Conservation (phyloP, 768 basidiomycete species). For the Amanita polypyramis region DNA sequence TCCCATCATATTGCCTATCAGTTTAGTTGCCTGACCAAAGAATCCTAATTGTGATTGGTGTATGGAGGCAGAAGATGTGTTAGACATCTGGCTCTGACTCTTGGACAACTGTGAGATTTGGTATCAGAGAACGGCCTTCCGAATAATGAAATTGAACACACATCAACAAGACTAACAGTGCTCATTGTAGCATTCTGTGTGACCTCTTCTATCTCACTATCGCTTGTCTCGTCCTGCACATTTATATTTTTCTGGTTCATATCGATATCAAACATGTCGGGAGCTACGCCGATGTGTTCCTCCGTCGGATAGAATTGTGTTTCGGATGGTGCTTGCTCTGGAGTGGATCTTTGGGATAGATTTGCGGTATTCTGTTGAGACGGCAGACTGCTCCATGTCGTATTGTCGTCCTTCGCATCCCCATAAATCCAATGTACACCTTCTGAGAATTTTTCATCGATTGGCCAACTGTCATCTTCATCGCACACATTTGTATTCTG, state of each 20-base stretch:
- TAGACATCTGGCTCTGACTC: constrained; percentile 47
- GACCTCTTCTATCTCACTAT: constrained; percentile 31
- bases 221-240: constrained; percentile 24
- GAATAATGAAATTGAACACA: constrained; percentile 17
- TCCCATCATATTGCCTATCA: constrained; percentile 58
- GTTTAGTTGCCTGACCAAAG: constrained; percentile 59
- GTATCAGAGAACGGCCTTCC: constrained; percentile 4
- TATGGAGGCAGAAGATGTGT: constrained; percentile 38
- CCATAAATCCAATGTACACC: constrained; percentile 56
- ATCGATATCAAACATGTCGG: constrained; percentile 26
- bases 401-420: constrained; percentile 50
- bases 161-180: constrained; percentile 31
- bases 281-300: constrained; percentile 10
- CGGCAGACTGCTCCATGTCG: constrained; percentile 64
- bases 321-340: constrained; percentile 7
- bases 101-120: constrained; percentile 19
- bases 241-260: constrained; percentile 23
- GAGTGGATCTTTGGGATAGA: constrained; percentile 14
- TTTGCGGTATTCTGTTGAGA: constrained; percentile 30
- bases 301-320: constrained; percentile 1
- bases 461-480: constrained; percentile 69
- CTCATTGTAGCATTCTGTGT: constrained; percentile 27
- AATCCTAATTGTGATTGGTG: constrained; percentile 52
- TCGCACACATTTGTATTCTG: constrained; percentile 16
- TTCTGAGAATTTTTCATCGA: constrained; percentile 51